Conservation (phyloP, 371 early-diverging fungal genomes). For the Nematocida parisii region DNA sequence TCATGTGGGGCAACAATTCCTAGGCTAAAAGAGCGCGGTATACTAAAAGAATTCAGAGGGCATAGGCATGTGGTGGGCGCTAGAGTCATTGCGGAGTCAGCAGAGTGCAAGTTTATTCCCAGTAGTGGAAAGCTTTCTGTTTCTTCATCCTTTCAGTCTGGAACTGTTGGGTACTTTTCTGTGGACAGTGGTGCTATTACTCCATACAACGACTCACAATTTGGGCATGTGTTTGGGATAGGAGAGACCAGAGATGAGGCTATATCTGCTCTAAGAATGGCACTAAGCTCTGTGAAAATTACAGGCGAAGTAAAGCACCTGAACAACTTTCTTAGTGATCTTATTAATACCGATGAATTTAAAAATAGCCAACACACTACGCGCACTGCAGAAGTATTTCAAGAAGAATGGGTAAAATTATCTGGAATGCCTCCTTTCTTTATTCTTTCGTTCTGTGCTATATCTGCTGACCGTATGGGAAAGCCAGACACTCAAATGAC, state of each 20-base stretch:
- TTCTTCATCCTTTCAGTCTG: constrained; percentile 82
- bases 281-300: constrained; percentile 24
- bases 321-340: constrained; percentile 42
- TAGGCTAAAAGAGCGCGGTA: constrained; percentile 8
- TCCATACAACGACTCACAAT: constrained; percentile 95
- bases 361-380: constrained; percentile 32
- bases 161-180: constrained; percentile 96
- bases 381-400: constrained; percentile 23
- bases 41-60: neutral
- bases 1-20: constrained; percentile 73
- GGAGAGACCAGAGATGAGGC: constrained; percentile 77
- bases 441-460: constrained; percentile 24
- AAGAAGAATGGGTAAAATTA: constrained; percentile 6
- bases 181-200: constrained; percentile 87
- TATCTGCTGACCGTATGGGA: constrained; percentile 3
- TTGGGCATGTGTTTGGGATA: constrained; percentile 94
- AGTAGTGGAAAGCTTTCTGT: constrained; percentile 87
- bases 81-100: constrained; percentile 97
- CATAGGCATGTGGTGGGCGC: constrained; percentile 86
- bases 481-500: neutral
- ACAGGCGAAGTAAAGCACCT: constrained; percentile 45
- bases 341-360: constrained; percentile 41
- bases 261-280: constrained; percentile 37
- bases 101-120: constrained; percentile 94
- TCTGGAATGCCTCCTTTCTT: constrained; percentile 8